phyloP scores from a whole-genome alignment of 345 rosid species.

The Rhodamnia argentea region DNA sequence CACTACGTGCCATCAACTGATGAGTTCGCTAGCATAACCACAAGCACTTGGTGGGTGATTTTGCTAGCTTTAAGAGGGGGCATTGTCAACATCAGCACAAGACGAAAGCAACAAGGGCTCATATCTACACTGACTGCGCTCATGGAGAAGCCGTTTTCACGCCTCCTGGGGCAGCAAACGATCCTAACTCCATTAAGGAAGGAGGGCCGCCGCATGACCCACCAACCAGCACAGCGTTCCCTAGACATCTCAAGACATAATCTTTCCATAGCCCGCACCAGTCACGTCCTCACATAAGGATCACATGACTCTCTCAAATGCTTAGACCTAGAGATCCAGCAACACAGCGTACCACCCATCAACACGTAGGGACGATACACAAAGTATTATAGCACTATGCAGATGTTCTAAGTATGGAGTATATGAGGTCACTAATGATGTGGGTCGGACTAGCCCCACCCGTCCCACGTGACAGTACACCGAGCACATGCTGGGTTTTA shows the following conservation, averaged over 20 bases:
- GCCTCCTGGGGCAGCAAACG: not conserved
- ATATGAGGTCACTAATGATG: not conserved
- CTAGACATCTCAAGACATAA: not conserved
- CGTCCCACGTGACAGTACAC: slow-evolving; percentile 12
- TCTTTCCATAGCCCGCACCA: not conserved
- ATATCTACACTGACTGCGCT: not conserved
- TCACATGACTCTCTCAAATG: not conserved
- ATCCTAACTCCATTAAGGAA: not conserved
- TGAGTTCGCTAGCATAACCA: not conserved
- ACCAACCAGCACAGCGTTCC: not conserved
- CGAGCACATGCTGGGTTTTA: slow-evolving; percentile 1
- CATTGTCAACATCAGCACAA: not conserved
- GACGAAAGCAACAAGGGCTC: not conserved
- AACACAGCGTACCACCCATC: not conserved
- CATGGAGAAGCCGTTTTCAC: not conserved
- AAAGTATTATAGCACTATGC: not conserved
- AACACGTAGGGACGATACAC: not conserved
- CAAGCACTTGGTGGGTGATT: not conserved
- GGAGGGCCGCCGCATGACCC: not conserved
- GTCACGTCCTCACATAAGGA: not conserved
- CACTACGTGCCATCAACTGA: not conserved
- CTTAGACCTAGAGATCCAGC: not conserved
- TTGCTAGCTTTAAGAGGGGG: not conserved
- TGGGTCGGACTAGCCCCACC: not conserved
- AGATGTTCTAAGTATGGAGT: not conserved